Percentiles rank a stretch among this genome's conserved stretches.
These are phyloP conservation scores for Rehmannia glutinosa DNA, from an alignment of 257 asterid genomes.

Conservation along the genomic window DNA sequence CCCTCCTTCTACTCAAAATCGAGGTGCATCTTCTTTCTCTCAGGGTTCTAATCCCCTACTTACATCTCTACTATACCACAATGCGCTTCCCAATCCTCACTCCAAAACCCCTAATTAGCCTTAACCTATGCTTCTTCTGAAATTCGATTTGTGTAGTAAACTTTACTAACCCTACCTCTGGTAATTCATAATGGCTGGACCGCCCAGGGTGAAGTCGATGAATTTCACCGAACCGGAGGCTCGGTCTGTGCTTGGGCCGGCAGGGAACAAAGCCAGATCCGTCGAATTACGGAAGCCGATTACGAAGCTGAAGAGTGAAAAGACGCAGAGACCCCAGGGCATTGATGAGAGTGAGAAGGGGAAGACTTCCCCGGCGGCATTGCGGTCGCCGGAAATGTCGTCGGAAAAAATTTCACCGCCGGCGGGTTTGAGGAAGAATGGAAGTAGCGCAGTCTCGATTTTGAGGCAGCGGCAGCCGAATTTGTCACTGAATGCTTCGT, in stretches of 20 bases:
- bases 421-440: slow-evolving; percentile 35
- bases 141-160: background rate
- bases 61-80: background rate
- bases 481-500: slow-evolving; percentile 65
- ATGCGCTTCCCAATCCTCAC: slow-evolving; percentile 12
- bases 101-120: slow-evolving; percentile 24
- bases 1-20: background rate
- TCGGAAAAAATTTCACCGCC: slow-evolving; percentile 30
- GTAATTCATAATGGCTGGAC: slow-evolving; percentile 50
- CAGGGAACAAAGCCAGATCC: slow-evolving; percentile 68
- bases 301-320: slow-evolving; percentile 31
- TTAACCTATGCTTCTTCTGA: background rate
- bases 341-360: slow-evolving; percentile 37
- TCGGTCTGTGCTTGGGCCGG: slow-evolving; percentile 70
- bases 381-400: slow-evolving; percentile 20
- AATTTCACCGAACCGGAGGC: slow-evolving; percentile 44
- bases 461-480: slow-evolving; percentile 46
- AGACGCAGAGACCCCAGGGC: slow-evolving; percentile 29
- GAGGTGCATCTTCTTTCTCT: slow-evolving; percentile 9
- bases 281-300: slow-evolving; percentile 43
- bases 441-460: slow-evolving; percentile 35
- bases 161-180: background rate
- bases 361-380: slow-evolving; percentile 36
- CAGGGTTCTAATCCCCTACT: slow-evolving; percentile 14
- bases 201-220: slow-evolving; percentile 54